Conservation (phyloP, 306 rosid genomes). For the Cucurbita moschata region DNA sequence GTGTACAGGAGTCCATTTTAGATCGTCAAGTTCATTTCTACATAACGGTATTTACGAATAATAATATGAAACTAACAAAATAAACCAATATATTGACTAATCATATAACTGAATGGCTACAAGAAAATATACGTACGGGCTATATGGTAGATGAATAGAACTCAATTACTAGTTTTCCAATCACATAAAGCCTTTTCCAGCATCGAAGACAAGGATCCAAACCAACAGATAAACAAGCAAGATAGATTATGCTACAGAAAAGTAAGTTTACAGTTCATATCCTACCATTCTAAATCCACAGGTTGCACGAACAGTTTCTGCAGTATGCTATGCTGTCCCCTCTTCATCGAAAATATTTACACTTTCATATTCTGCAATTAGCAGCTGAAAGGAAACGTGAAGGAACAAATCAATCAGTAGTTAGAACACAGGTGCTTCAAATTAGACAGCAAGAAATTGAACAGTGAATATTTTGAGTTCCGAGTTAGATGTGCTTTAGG, state of each 20-base stretch:
- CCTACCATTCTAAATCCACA: not conserved
- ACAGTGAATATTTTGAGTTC: not conserved
- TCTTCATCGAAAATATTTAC: not conserved
- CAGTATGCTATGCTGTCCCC: not conserved
- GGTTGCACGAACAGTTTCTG: not conserved
- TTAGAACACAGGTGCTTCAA: not conserved
- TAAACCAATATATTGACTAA: not conserved
- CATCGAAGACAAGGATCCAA: not conserved
- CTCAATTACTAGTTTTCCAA: not conserved
- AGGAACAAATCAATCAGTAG: conserved; percentile 13
- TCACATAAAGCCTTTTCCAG: not conserved
- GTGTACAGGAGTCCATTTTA: not conserved
- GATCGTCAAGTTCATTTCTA: not conserved
- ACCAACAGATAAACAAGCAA: not conserved
- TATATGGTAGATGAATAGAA: not conserved
- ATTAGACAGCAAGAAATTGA: not conserved
- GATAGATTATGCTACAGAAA: not conserved
- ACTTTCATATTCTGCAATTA: conserved; percentile 64
- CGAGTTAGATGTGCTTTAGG: not conserved
- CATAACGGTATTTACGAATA: not conserved
- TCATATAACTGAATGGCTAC: not conserved
- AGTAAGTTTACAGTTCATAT: not conserved
- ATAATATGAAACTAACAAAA: not conserved
- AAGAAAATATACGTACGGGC: not conserved
- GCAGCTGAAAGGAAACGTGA: conserved; percentile 42